Evolutionary conservation across 2,329 filamentous ascomycete species (phyloP), one percentile per base, ranked within the genome.

Genomic region (Pyricularia grisea): DNA sequence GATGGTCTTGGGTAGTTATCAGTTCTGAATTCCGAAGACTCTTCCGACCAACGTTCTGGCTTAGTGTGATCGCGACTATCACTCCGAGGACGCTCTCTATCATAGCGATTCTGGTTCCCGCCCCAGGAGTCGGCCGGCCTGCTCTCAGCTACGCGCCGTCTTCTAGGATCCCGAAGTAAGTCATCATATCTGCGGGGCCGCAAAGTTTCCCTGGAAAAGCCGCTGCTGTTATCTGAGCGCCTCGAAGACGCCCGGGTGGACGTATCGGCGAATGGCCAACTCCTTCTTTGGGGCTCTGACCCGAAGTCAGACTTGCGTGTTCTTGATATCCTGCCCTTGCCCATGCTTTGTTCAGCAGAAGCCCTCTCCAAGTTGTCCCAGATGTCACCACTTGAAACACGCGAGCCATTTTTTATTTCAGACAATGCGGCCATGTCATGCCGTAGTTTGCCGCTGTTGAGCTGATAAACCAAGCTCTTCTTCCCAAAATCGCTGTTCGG

Each of bases 381-480:
- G 12, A 61, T 63, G 27, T 68, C 55, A 12, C 61, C 17, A 27
- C 3, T 23, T 17, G 36, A 50, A 23, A 4, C 11, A 10, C 23
- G 12, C n/a, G 31, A 23, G 5, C 36, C 27, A n/a, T 7, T 20
- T 20, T 65, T 25, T 64, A 68, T 30, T 12, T 27, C 17, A n/a
- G 65, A 11, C 30, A 71, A 66, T 11, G 63, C 70, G 65, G 76
- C 75, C 27, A 78, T 12, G 28, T 78, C 73, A 2, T 79, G 76
- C 65, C 77, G 75, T 33, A 83, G 71, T 25, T 74, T 70, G 2
- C 83, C 85, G 68, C 81, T 79, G 73, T 85, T 86, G 70, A 85
- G 74, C 73, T 84, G 78, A 68, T 85, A 87, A 2, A 88, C 85
- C 20, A 87, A 71, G 71, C 86, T 88, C 65, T 77, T 81, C 76